Evolutionary conservation across 768 basidiomycete genomes (phyloP).

Genomic region (Mycena venus): DNA sequence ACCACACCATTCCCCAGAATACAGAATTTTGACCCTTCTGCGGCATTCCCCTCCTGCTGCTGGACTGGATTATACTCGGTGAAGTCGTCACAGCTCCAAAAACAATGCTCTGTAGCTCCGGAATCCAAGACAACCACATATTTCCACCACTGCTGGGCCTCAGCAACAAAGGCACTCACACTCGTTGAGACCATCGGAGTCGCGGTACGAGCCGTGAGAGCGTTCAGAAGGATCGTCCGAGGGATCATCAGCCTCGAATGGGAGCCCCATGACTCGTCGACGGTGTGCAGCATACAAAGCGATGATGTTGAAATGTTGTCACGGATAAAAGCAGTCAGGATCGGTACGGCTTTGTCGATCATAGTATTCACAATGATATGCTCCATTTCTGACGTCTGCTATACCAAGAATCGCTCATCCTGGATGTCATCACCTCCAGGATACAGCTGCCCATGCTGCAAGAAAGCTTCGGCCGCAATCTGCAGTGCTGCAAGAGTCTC

Average conservation of each 20-base stretch:
- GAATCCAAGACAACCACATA: neutral
- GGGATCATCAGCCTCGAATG: neutral
- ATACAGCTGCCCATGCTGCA: too few relatives aligned
- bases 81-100: constrained; percentile 2
- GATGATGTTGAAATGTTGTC: neutral
- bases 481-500: neutral
- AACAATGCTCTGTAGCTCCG: constrained; percentile 3
- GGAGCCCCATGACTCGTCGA: neutral
- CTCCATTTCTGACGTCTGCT: constrained; percentile 18
- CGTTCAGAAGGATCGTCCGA: neutral
- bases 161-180: neutral
- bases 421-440: constrained; percentile 10
- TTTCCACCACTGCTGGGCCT: neutral
- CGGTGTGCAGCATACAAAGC: constrained; percentile 21
- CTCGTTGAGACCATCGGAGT: neutral
- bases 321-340: neutral
- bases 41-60: too few relatives aligned
- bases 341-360: neutral
- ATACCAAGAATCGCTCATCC: constrained; percentile 8
- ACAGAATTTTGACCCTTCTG: constrained; percentile 2
- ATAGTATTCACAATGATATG: constrained; percentile 22
- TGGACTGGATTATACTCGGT: neutral
- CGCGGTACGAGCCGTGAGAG: neutral
- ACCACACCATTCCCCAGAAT: neutral
- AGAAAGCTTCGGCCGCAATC: neutral